phyloP scores from a whole-genome alignment of 1,284 basidiomycete genomes.

The Naganishia sp. region DNA sequence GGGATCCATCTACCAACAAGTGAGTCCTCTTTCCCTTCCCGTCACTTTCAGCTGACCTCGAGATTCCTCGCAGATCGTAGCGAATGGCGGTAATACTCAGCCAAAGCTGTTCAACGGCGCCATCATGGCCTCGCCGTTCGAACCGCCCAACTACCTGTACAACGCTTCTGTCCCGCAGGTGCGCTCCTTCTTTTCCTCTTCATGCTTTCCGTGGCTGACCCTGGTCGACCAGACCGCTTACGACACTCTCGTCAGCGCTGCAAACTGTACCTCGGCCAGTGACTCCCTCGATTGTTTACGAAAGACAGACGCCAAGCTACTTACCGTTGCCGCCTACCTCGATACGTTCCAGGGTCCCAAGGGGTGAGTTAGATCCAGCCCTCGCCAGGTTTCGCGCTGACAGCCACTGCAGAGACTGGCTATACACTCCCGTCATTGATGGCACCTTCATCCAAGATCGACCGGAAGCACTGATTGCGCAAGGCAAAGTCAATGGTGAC shows the following conservation, averaged over 20 bases:
- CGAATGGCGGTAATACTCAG: conserved; percentile 34
- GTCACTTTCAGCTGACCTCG: neutral
- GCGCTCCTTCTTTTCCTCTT: neutral
- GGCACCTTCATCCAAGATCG: conserved; percentile 25
- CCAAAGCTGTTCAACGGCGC: conserved; percentile 33
- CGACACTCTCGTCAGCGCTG: conserved; percentile 18
- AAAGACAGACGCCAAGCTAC: conserved; percentile 16
- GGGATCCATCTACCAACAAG: conserved; percentile 17
- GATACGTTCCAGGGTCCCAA: conserved; percentile 4
- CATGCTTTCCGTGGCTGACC: neutral
- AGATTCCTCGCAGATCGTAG: conserved; percentile 25
- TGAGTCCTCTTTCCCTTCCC: neutral
- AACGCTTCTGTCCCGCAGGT: conserved; percentile 31
- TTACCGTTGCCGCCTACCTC: conserved; percentile 2
- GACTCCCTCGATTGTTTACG: conserved; percentile 33
- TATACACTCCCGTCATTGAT: conserved; percentile 21
- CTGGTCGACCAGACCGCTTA: conserved; percentile 2
- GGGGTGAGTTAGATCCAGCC: conserved; percentile 1
- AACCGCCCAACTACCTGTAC: conserved; percentile 33
- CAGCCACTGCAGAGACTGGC: conserved; percentile 8
- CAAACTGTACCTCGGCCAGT: conserved; percentile 26
- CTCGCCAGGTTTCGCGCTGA: neutral
- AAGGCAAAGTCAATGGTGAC: conserved; percentile 23
- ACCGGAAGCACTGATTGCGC: conserved; percentile 3
- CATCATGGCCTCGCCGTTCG: conserved; percentile 32